Percentiles rank a stretch among this genome's conserved stretches.
Evolutionary conservation across 2,329 filamentous ascomycete species (phyloP).

Genomic region (Zopfia rhizophila): DNA sequence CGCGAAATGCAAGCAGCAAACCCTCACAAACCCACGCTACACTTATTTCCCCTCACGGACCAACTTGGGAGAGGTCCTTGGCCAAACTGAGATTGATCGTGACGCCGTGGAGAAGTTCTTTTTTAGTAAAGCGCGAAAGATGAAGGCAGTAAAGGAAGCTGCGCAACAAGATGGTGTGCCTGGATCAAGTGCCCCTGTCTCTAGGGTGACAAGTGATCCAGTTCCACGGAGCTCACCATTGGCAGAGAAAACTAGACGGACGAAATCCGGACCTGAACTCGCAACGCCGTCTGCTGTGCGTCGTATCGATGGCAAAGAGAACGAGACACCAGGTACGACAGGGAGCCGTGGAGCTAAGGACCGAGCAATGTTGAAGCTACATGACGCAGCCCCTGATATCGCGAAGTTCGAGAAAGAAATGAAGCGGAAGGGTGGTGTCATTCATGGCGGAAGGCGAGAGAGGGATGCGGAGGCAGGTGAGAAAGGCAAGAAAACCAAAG

Average conservation of each 20-base stretch:
- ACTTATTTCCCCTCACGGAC: conserved; percentile 88
- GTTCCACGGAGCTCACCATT: conserved; percentile 36
- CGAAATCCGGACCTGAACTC: conserved; percentile 37
- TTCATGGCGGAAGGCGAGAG: conserved; percentile 62
- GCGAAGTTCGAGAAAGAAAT: conserved; percentile 92
- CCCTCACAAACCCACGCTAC: conserved; percentile 78
- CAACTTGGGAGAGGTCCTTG: conserved; percentile 92
- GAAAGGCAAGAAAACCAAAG: conserved; percentile 39
- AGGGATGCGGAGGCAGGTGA: conserved; percentile 51
- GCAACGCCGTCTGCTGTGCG: conserved; percentile 63
- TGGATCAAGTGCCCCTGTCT: conserved; percentile 32
- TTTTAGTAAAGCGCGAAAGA: conserved; percentile 51
- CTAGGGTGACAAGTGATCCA: conserved; percentile 26
- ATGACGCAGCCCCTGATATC: conserved; percentile 83
- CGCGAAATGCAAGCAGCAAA: conserved; percentile 82
- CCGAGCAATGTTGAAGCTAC: conserved; percentile 79
- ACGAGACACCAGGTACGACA: conserved; percentile 80
- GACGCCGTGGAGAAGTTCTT: conserved; percentile 77
- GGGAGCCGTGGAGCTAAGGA: conserved; percentile 89
- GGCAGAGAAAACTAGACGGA: conserved; percentile 39
- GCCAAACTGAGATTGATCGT: conserved; percentile 85
- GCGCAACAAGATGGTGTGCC: conserved; percentile 27
- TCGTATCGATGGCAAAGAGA: conserved; percentile 74
- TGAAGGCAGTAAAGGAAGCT: conserved; percentile 33
- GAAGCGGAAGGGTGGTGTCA: conserved; percentile 78